phyloP scores from a whole-genome alignment of 352 stramenopile species.

The Globisporangium uncinulatum region DNA sequence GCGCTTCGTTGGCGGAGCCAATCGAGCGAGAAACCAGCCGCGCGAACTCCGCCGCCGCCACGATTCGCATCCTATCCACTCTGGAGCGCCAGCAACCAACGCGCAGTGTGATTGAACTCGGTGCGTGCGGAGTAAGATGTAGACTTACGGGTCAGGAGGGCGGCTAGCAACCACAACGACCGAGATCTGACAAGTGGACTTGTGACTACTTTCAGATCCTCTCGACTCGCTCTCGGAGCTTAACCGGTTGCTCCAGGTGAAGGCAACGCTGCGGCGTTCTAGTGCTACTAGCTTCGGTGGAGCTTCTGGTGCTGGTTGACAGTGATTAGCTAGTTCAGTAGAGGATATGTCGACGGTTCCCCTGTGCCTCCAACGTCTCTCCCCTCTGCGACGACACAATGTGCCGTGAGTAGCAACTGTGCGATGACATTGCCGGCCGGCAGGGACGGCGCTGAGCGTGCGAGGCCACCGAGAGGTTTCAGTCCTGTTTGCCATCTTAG shows the following conservation, averaged over 20 bases:
- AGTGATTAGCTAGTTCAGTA: no score
- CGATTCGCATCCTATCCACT: constrained; percentile 4
- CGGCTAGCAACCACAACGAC: neutral
- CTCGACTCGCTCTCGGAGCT: constrained; percentile 49
- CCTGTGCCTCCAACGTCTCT: no score
- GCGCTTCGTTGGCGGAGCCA: no score
- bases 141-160: neutral
- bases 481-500: no score
- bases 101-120: constrained; percentile 18
- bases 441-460: no score
- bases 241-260: constrained; percentile 49
- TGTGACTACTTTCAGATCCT: constrained; percentile 22
- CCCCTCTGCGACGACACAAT: no score
- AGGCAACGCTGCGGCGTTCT: constrained; percentile 32
- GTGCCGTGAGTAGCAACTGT: no score
- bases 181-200: no score
- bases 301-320: no score
- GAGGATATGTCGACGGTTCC: no score
- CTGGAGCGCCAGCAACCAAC: constrained; percentile 2
- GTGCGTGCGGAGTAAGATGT: neutral
- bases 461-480: no score
- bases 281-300: constrained; percentile 1
- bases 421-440: no score
- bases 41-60: neutral
- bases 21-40: neutral